A percentile compares a stretch with the other conserved stretches of the same genome.
These are phyloP conservation scores for Kuraishia floccosa DNA, from an alignment of 805 yeast species.

Conservation along the genomic window DNA sequence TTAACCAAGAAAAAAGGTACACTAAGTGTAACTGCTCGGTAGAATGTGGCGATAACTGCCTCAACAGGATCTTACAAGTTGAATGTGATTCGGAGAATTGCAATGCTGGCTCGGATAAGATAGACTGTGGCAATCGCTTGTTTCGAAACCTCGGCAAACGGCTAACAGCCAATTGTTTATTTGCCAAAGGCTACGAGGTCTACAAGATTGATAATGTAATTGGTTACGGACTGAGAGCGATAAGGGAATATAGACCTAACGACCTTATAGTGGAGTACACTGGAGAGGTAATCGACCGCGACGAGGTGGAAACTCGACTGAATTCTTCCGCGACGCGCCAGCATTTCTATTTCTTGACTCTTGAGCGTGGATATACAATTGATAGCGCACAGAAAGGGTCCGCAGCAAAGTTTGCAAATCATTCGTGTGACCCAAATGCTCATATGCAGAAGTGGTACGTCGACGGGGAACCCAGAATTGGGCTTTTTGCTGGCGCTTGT, in stretches of 20 bases:
- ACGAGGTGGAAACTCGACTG: constrained; percentile 25
- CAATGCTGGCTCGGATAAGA: constrained; percentile 10
- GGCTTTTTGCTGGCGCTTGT: constrained; percentile 29
- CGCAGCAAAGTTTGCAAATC: constrained; percentile 37
- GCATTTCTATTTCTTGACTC: constrained; percentile 28
- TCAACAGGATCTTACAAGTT: constrained; percentile 16
- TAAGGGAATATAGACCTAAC: constrained; percentile 21
- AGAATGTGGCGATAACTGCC: constrained; percentile 21
- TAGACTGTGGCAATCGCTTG: constrained; percentile 26
- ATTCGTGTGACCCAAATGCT: constrained; percentile 35
- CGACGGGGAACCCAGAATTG: constrained; percentile 31
- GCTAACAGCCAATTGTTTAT: constrained; percentile 6
- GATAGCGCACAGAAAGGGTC: constrained; percentile 34
- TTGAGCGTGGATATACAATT: constrained; percentile 29
- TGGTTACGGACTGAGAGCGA: constrained; percentile 31
- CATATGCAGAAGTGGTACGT: constrained; percentile 39
- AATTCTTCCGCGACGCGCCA: constrained; percentile 6
- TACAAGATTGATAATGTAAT: too few species aligned
- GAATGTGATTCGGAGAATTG: constrained; percentile 23
- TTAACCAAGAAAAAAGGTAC: constrained; percentile 1
- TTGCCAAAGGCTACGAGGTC: constrained; percentile 16
- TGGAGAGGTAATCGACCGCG: constrained; percentile 33
- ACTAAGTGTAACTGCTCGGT: constrained; percentile 11
- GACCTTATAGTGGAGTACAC: constrained; percentile 34
- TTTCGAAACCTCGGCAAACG: constrained; percentile 13